Evolutionary conservation across 331 rosid genomes (phyloP).

Genomic region (Rhamnella rubrinervis): DNA sequence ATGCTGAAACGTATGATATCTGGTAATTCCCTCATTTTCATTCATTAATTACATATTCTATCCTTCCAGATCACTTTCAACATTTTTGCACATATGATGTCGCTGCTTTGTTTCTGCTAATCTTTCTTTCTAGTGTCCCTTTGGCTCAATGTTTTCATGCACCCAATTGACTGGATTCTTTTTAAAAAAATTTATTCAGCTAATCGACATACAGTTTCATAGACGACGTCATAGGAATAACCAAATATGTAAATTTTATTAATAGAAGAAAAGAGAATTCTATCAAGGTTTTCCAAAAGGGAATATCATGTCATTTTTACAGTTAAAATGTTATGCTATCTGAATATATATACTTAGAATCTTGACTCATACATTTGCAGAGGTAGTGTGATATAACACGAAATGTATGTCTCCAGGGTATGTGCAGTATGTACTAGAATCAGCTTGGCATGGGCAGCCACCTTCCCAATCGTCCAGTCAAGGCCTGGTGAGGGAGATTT

Average conservation of each 20-base stretch:
- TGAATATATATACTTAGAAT: not conserved
- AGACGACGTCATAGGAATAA: too few relatives aligned
- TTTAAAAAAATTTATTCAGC: too few relatives aligned
- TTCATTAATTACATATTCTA: too few relatives aligned
- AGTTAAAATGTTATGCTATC: not conserved
- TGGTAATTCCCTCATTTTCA: too few relatives aligned
- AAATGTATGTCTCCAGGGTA: not conserved
- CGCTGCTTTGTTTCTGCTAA: too few relatives aligned
- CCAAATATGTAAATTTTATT: not conserved
- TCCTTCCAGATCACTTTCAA: too few relatives aligned
- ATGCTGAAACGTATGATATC: too few relatives aligned
- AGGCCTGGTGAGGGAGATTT: constrained; percentile 1
- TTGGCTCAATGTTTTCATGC: too few relatives aligned
- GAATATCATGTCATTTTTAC: constrained; percentile 13
- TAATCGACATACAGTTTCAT: too few relatives aligned
- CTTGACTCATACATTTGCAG: constrained; percentile 1
- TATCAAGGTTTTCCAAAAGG: not conserved
- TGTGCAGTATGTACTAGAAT: constrained; percentile 22
- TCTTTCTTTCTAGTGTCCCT: too few relatives aligned
- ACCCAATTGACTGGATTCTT: too few relatives aligned
- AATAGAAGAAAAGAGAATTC: not conserved
- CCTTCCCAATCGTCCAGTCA: constrained; percentile 5
- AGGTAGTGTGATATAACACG: constrained; percentile 18
- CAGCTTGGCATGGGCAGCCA: constrained; percentile 10
- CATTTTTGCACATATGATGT: too few relatives aligned